Evolutionary conservation across 2,329 filamentous ascomycete species (phyloP).

Genomic region (Gnomoniopsis smithogilvyi): DNA sequence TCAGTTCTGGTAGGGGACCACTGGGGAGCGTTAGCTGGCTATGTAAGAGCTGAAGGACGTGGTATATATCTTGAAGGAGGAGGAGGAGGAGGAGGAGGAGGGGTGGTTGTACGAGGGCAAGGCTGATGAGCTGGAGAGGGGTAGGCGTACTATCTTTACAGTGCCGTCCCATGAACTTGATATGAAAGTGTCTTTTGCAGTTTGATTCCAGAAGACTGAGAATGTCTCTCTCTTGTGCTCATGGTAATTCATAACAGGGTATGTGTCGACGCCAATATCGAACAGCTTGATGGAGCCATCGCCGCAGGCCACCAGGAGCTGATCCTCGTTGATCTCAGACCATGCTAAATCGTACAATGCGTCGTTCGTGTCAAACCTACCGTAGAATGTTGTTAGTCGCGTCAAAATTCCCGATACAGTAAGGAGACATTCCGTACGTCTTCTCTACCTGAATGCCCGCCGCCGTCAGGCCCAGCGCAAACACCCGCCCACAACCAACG

Average conservation of each 20-base stretch:
- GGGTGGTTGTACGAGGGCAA: not conserved
- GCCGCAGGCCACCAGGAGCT: constrained; percentile 82
- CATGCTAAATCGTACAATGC: constrained; percentile 92
- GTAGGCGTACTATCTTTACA: constrained; percentile 69
- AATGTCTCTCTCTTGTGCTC: constrained; percentile 95
- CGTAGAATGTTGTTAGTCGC: not conserved
- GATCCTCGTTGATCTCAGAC: constrained; percentile 96
- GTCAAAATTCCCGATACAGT: not conserved
- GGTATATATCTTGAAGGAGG: not conserved
- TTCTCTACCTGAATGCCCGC: constrained; percentile 83
- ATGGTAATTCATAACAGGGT: constrained; percentile 87
- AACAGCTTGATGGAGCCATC: constrained; percentile 95
- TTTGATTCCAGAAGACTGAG: constrained; percentile 86
- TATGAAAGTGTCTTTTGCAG: constrained; percentile 85
- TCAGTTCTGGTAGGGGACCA: constrained; percentile 79
- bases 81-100: not conserved
- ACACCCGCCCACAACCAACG: constrained; percentile 91
- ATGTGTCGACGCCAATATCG: constrained; percentile 76
- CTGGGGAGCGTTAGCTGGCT: constrained; percentile 31
- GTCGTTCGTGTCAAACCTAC: constrained; percentile 93
- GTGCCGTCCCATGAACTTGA: constrained; percentile 96
- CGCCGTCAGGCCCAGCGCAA: constrained; percentile 76
- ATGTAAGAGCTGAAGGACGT: not conserved
- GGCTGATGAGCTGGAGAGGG: not conserved
- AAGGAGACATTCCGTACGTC: constrained; percentile 48